Percentiles rank a stretch among this genome's conserved stretches.
phyloP scores from a whole-genome alignment of 352 stramenopile species.

The Pilasporangium apinafurcum region DNA sequence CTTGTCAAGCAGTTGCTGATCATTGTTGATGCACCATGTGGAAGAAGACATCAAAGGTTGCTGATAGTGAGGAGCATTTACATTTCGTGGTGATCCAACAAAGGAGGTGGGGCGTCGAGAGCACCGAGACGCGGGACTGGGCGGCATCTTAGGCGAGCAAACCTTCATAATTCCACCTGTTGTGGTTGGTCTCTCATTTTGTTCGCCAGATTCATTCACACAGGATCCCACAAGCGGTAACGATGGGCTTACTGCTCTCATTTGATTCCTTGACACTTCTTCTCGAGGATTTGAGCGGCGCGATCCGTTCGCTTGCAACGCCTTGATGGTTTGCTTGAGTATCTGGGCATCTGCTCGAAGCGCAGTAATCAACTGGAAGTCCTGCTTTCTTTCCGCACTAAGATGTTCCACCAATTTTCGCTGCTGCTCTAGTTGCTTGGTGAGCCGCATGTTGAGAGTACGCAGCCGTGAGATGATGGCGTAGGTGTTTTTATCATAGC shows the following conservation, averaged over 20 bases:
- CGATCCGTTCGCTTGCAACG: conserved; percentile 7
- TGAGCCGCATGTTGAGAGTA: conserved; percentile 37
- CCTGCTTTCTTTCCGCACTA: conserved; percentile 46
- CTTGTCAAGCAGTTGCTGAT: conserved; percentile 15
- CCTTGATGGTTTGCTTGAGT: conserved; percentile 43
- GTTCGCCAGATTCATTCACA: background rate
- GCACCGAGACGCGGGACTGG: no score
- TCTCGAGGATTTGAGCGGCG: no score
- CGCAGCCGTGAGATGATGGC: conserved; percentile 39
- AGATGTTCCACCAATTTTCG: conserved; percentile 32
- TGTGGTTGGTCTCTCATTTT: no score
- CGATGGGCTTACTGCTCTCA: background rate
- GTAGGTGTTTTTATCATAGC: conserved; percentile 57
- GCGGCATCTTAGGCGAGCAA: background rate
- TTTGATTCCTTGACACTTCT: background rate
- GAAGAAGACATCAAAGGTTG: background rate
- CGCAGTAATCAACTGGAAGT: conserved; percentile 26
- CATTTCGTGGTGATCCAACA: background rate
- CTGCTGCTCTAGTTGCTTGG: conserved; percentile 40
- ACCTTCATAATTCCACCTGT: background rate
- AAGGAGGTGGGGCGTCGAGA: background rate
- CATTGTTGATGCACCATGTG: background rate
- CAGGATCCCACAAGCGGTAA: background rate
- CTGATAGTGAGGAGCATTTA: background rate
- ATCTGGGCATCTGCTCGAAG: conserved; percentile 34